These are phyloP conservation scores for Dillenia turbinata DNA, from an alignment of 164 flowering plant species.

Conservation along the genomic window DNA sequence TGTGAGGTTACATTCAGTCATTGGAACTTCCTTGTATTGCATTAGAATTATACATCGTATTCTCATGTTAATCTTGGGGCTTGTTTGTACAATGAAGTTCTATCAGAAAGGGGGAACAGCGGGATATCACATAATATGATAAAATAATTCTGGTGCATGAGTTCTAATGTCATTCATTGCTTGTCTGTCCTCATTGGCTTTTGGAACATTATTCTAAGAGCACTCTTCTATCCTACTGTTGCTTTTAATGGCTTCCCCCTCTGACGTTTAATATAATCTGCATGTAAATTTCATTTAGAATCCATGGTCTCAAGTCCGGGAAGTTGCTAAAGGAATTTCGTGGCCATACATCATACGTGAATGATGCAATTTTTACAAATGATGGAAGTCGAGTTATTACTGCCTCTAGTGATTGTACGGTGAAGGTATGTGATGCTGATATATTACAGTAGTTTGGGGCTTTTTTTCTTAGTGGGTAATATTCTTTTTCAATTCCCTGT, in stretches of 20 bases:
- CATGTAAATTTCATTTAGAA: constrained; percentile 41
- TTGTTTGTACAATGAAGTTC: too few relatives aligned
- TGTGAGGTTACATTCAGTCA: constrained; percentile 59
- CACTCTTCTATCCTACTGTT: too few relatives aligned
- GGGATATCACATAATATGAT: too few relatives aligned
- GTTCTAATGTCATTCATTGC: too few relatives aligned
- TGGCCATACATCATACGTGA: constrained; percentile 93
- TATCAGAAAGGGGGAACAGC: too few relatives aligned
- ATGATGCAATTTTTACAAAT: constrained; percentile 84
- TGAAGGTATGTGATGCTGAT: constrained; percentile 47
- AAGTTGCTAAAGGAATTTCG: constrained; percentile 94
- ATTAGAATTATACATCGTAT: background rate
- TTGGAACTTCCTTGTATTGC: background rate
- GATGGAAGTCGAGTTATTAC: constrained; percentile 95
- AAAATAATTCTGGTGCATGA: background rate
- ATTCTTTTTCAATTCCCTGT: background rate
- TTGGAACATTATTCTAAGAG: too few relatives aligned
- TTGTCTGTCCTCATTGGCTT: too few relatives aligned
- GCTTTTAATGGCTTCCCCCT: too few relatives aligned
- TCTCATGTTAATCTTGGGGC: constrained; percentile 90
- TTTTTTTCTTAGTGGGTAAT: background rate
- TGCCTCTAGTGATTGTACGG: constrained; percentile 99
- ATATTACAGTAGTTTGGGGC: background rate
- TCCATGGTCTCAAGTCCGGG: constrained; percentile 96
- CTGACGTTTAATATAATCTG: background rate